Evolutionary conservation across 345 rosid genomes (phyloP).

Genomic region (Salix purpurea): DNA sequence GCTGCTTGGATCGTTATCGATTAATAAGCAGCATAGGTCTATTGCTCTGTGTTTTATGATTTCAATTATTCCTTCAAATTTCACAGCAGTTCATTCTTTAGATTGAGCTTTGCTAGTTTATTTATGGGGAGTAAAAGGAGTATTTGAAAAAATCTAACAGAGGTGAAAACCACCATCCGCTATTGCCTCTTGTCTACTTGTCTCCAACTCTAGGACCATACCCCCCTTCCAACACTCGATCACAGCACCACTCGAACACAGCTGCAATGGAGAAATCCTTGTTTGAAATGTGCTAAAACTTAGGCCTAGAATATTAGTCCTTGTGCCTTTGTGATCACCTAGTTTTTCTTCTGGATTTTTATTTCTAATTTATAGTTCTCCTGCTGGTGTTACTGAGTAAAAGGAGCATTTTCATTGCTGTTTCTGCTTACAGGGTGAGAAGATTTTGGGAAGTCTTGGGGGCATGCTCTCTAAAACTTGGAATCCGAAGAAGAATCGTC

Average conservation of each 20-base stretch:
- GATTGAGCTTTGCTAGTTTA: neutral
- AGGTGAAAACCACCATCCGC: neutral
- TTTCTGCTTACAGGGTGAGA: conserved; percentile 73
- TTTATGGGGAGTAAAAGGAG: neutral
- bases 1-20: neutral
- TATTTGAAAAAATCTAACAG: neutral
- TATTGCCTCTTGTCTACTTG: neutral
- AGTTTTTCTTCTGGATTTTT: neutral
- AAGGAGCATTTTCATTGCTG: conserved; percentile 1
- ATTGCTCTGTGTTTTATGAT: neutral
- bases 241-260: neutral
- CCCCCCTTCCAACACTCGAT: neutral
- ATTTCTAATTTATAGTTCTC: neutral
- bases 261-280: neutral
- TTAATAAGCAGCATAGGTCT: neutral
- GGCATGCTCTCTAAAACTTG: conserved; percentile 84
- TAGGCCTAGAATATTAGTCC: neutral
- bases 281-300: neutral
- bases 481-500: conserved; percentile 86
- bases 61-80: neutral
- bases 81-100: neutral
- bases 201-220: neutral
- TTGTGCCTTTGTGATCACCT: neutral
- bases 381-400: neutral
- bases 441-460: conserved; percentile 92